Conservation (phyloP, 352 stramenopile species). For the Phytophthora multivora region DNA sequence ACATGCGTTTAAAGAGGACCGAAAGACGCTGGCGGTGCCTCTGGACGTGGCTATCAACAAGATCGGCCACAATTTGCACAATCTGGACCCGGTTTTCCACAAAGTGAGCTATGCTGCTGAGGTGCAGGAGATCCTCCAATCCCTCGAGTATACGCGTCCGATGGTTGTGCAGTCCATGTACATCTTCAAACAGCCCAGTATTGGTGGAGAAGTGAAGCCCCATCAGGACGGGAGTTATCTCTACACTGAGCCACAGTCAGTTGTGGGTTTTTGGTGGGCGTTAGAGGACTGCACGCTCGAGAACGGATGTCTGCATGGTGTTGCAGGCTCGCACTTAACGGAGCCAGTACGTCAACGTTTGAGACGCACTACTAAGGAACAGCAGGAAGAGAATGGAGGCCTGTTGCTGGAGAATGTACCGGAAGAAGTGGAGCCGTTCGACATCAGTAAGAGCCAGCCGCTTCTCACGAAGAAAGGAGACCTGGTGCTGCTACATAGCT, state of each 20-base stretch:
- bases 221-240: conserved; percentile 98
- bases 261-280: conserved; percentile 95
- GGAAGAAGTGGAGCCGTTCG: conserved; percentile 53
- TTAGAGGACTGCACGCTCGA: conserved; percentile 94
- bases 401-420: conserved; percentile 71
- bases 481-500: conserved; percentile 92
- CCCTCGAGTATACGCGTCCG: conserved; percentile 88
- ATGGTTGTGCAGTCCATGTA: conserved; percentile 96
- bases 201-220: conserved; percentile 93
- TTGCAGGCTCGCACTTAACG: conserved; percentile 87
- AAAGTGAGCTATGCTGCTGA: conserved; percentile 81
- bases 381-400: conserved; percentile 39
- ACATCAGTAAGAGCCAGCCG: conserved; percentile 59
- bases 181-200: conserved; percentile 96
- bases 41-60: conserved; percentile 93
- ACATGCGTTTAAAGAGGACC: conserved; percentile 61
- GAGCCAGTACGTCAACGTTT: conserved; percentile 89
- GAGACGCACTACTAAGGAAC: conserved; percentile 63
- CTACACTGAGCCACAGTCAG: conserved; percentile 95
- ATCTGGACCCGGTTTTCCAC: conserved; percentile 85
- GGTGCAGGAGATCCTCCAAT: conserved; percentile 76
- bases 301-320: conserved; percentile 95
- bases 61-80: conserved; percentile 95
- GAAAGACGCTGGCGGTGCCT: conserved; percentile 73
- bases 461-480: conserved; percentile 93